These are phyloP conservation scores for Dryas drummondii DNA, from an alignment of 306 rosid species.

Conservation along the genomic window DNA sequence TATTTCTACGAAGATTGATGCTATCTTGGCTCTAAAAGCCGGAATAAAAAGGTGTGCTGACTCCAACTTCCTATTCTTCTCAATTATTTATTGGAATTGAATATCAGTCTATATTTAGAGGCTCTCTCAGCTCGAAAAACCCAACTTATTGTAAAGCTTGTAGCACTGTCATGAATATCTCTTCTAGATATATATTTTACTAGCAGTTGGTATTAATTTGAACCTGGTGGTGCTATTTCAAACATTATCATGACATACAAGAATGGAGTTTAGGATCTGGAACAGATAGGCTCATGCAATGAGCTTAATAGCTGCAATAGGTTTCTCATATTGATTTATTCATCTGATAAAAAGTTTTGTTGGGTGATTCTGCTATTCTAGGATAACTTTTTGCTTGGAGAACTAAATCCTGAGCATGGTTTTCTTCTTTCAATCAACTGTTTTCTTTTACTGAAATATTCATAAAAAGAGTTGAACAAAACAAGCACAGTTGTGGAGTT, in stretches of 20 bases:
- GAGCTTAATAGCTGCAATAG: background rate
- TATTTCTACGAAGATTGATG: slow-evolving; percentile 69
- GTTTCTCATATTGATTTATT: background rate
- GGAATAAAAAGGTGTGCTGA: slow-evolving; percentile 54
- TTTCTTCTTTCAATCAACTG: background rate
- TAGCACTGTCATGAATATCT: background rate
- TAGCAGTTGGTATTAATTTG: background rate
- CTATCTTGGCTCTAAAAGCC: slow-evolving; percentile 57
- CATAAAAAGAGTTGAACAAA: background rate
- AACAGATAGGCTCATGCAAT: background rate
- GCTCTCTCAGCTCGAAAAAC: background rate
- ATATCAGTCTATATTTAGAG: background rate
- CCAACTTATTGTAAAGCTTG: background rate
- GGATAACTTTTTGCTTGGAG: background rate
- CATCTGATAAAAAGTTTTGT: background rate
- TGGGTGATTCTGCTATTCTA: background rate
- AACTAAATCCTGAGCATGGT: background rate
- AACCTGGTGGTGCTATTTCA: background rate
- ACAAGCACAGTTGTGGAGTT: background rate
- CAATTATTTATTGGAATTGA: background rate
- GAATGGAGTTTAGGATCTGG: background rate
- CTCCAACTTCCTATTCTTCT: slow-evolving; percentile 3
- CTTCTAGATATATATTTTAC: too few relatives aligned
- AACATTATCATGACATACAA: background rate
- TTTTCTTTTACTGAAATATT: background rate